A percentile compares a stretch with the other conserved stretches of the same genome.
Evolutionary conservation across 2,329 filamentous ascomycete species (phyloP).

Genomic region (Ceratocystis huliohia): DNA sequence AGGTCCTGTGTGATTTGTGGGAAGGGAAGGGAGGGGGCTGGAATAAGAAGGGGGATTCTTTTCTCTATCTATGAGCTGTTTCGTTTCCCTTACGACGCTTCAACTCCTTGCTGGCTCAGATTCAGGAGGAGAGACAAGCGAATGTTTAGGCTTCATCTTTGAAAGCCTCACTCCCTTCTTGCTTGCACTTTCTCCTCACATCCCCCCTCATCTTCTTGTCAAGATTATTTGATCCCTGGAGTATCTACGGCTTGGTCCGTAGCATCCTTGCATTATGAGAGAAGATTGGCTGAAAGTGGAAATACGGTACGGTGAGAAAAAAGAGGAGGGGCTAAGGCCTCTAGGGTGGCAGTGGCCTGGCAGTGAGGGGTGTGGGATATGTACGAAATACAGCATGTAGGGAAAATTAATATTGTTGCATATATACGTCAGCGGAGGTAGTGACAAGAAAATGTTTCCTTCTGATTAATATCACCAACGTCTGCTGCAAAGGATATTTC

Average conservation of each 20-base stretch:
- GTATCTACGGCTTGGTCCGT: conserved; percentile 8
- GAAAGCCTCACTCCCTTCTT: not conserved
- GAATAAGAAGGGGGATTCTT: not conserved
- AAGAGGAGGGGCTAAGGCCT: not conserved
- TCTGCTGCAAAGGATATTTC: not conserved
- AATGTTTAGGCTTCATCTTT: not conserved
- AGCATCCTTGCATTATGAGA: not conserved
- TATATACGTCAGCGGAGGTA: not conserved
- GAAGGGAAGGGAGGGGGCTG: not conserved
- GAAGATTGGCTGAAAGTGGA: conserved; percentile 6
- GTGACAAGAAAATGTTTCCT: not conserved
- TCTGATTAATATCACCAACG: not conserved
- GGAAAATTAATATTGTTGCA: not conserved
- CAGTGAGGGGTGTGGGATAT: not conserved
- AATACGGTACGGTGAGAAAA: not conserved
- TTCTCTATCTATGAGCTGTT: not conserved
- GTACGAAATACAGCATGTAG: not conserved
- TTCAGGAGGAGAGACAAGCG: not conserved
- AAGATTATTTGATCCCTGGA: conserved; percentile 4
- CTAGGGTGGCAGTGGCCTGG: not conserved
- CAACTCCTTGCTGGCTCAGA: not conserved
- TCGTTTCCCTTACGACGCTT: not conserved
- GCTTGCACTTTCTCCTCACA: not conserved
- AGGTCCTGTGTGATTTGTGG: not conserved
- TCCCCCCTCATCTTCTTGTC: not conserved